phyloP scores from a whole-genome alignment of 495 filamentous ascomycete species.

The Lepidopterella palustris region DNA sequence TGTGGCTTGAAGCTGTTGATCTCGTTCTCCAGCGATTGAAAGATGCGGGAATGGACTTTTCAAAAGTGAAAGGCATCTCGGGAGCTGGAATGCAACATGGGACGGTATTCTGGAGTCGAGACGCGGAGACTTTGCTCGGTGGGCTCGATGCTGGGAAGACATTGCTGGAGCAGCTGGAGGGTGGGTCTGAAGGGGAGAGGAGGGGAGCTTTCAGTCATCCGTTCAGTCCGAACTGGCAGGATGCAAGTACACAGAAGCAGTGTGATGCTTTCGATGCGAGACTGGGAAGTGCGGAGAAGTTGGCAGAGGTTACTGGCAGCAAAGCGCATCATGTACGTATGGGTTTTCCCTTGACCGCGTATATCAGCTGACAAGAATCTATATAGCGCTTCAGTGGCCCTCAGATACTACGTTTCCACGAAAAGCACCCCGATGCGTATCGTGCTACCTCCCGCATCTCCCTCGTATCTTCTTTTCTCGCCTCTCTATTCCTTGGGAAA shows the following conservation, averaged over 20 bases:
- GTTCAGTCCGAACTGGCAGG: slow-evolving; percentile 95
- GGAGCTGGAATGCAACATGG: slow-evolving; percentile 96
- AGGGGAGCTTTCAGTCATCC: slow-evolving; percentile 71
- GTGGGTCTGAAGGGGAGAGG: slow-evolving; percentile 43
- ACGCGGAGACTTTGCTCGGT: slow-evolving; percentile 60
- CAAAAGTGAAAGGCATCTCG: slow-evolving; percentile 71
- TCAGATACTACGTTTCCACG: slow-evolving; percentile 83
- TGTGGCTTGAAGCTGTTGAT: slow-evolving; percentile 92
- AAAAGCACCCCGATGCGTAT: slow-evolving; percentile 75
- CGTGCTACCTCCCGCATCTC: slow-evolving; percentile 75
- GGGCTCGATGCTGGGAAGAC: slow-evolving; percentile 47
- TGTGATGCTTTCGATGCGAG: slow-evolving; percentile 78
- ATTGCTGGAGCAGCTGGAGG: slow-evolving; percentile 34
- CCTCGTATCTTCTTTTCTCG: slow-evolving; percentile 90
- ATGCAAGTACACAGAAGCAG: slow-evolving; percentile 84
- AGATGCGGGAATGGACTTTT: slow-evolving; percentile 67
- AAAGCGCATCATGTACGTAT: slow-evolving; percentile 81
- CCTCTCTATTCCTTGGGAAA: slow-evolving; percentile 79
- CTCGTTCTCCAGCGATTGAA: slow-evolving; percentile 68
- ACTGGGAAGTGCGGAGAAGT: slow-evolving; percentile 55
- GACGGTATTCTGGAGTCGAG: slow-evolving; percentile 79
- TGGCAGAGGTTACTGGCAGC: slow-evolving; percentile 80
- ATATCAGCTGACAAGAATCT: not conserved
- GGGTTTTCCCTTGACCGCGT: not conserved
- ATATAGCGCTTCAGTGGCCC: slow-evolving; percentile 90